These are phyloP conservation scores for Cyclotella sp. DNA, from an alignment of 108 stramenopile genomes.

Conservation along the genomic window DNA sequence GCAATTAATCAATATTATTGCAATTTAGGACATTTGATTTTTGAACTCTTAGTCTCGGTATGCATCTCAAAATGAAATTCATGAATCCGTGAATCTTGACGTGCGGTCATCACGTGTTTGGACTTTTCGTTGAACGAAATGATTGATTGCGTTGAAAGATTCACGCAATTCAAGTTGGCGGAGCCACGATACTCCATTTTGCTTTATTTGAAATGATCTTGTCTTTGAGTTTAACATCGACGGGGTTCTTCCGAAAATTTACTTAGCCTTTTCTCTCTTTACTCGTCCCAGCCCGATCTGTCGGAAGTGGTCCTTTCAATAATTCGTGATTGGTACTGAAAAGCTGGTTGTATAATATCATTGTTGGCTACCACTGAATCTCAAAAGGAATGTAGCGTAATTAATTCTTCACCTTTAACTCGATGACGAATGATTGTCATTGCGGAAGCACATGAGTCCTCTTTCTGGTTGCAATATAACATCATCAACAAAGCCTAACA, in stretches of 20 bases:
- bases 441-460: neutral
- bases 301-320: conserved; percentile 13
- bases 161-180: no score
- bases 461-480: conserved; percentile 26
- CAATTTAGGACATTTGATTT: no score
- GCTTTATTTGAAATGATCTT: neutral
- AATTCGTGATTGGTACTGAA: conserved; percentile 45
- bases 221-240: conserved; percentile 5
- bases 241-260: conserved; percentile 12
- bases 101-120: no score
- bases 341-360: conserved; percentile 51
- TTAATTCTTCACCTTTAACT: conserved; percentile 2
- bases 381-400: conserved; percentile 39
- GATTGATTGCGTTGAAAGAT: no score
- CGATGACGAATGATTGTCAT: conserved; percentile 27
- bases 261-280: conserved; percentile 6
- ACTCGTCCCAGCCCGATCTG: conserved; percentile 2
- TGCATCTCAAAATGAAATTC: no score
- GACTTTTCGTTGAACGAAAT: no score
- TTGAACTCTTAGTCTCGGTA: no score
- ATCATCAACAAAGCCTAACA: conserved; percentile 58
- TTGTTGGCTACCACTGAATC: conserved; percentile 23
- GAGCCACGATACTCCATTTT: neutral
- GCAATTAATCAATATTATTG: no score
- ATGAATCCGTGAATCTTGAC: no score